Percentiles rank a stretch among this genome's conserved stretches.
Conservation (phyloP, 2,329 filamentous ascomycete species). For the Diaporthe nobilis region DNA sequence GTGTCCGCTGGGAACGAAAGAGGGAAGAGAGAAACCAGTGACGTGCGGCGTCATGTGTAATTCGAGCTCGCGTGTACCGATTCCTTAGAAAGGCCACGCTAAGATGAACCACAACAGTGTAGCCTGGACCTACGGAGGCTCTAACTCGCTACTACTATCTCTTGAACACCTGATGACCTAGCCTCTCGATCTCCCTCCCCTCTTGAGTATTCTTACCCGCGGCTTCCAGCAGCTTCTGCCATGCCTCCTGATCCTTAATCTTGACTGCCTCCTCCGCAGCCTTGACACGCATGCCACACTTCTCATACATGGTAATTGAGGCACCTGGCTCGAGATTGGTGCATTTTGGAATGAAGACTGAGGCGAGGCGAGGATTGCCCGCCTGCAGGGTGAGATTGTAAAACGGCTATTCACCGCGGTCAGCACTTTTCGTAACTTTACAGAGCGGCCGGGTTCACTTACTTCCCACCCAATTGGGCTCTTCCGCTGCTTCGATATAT, state of each 20-base stretch:
- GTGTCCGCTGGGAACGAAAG: background rate
- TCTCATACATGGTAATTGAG: constrained; percentile 92
- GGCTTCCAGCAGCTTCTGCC: constrained; percentile 80
- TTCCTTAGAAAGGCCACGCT: background rate
- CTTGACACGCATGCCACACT: constrained; percentile 90
- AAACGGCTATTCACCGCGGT: constrained; percentile 74
- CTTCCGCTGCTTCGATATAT: constrained; percentile 82
- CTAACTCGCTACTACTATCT: constrained; percentile 48
- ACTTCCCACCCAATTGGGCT: constrained; percentile 98
- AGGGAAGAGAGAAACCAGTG: background rate
- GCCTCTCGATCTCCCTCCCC: constrained; percentile 84
- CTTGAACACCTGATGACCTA: constrained; percentile 74
- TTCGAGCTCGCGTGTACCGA: background rate
- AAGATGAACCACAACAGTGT: background rate
- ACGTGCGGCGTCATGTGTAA: background rate
- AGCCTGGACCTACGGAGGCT: background rate
- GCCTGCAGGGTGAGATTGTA: constrained; percentile 91
- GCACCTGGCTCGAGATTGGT: constrained; percentile 77
- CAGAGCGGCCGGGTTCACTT: constrained; percentile 53
- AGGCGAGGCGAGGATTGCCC: constrained; percentile 89
- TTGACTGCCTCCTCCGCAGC: constrained; percentile 93
- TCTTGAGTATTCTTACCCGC: constrained; percentile 78
- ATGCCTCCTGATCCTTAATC: constrained; percentile 81
- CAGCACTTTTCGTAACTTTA: constrained; percentile 14
- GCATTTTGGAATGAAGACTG: constrained; percentile 90